Conservation (phyloP, 345 rosid genomes). For the Microthlaspi erraticum region DNA sequence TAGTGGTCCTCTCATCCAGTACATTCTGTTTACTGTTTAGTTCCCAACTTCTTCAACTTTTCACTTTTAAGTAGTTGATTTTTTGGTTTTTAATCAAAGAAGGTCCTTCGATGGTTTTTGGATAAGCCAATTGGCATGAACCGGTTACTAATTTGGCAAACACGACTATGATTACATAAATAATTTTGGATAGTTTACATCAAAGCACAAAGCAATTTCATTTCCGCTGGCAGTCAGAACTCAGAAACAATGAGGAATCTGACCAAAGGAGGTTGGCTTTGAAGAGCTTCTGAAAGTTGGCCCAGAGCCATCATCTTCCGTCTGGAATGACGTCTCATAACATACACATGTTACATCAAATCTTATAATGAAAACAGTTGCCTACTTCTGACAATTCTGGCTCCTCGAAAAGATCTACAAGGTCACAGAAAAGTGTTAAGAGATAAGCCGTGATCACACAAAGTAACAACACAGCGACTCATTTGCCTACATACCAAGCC, state of each 20-base stretch:
- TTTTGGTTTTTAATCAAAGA: too few relatives aligned
- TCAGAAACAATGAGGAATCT: constrained; percentile 11
- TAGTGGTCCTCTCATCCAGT: too few relatives aligned
- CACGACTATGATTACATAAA: neutral
- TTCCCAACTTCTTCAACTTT: too few relatives aligned
- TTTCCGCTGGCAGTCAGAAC: neutral
- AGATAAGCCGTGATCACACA: neutral
- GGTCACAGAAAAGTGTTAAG: constrained; percentile 18
- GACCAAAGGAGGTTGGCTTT: too few relatives aligned
- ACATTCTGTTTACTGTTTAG: too few relatives aligned
- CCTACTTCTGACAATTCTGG: constrained; percentile 3
- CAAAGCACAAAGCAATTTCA: constrained; percentile 11
- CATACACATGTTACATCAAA: constrained; percentile 7
- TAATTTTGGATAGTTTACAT: constrained; percentile 10
- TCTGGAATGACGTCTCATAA: neutral
- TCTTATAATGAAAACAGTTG: neutral
- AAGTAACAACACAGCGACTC: neutral
- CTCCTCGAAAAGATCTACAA: constrained; percentile 27
- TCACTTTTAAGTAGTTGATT: too few relatives aligned
- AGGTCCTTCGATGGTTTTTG: neutral
- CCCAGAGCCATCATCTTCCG: constrained; percentile 7
- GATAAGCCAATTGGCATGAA: neutral
- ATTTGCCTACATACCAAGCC: too few relatives aligned
- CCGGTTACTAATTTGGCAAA: neutral
- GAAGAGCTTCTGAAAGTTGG: neutral